phyloP scores from a whole-genome alignment of 495 filamentous ascomycete genomes.

The Thermothielavioides terrestris region DNA sequence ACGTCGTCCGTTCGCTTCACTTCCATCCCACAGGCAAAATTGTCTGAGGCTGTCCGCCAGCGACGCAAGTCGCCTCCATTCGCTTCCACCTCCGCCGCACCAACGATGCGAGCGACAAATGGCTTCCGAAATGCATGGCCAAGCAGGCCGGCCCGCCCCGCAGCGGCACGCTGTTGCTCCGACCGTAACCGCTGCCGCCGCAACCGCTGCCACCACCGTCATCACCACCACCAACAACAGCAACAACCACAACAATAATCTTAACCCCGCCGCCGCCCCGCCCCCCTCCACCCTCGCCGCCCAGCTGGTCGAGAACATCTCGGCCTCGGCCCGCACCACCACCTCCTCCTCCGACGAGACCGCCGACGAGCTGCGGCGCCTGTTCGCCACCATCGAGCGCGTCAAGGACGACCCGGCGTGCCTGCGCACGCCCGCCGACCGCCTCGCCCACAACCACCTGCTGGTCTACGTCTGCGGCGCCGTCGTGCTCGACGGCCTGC shows the following conservation, averaged over 20 bases:
- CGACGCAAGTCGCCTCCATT: neutral
- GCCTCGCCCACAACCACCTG: slow-evolving; percentile 66
- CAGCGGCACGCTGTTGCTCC: neutral
- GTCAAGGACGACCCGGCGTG: slow-evolving; percentile 33
- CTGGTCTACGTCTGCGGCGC: slow-evolving; percentile 76
- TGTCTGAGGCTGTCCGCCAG: too few relatives aligned
- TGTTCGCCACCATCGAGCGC: slow-evolving; percentile 32
- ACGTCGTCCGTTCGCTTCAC: too few relatives aligned
- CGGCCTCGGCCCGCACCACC: slow-evolving; percentile 23
- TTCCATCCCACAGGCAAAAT: too few relatives aligned
- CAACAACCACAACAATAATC: neutral
- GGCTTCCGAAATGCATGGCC: slow-evolving; percentile 16
- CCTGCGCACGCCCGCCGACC: slow-evolving; percentile 48
- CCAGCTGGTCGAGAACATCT: slow-evolving; percentile 52
- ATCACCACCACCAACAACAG: neutral
- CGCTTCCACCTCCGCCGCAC: neutral
- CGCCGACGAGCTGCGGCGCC: slow-evolving; percentile 31
- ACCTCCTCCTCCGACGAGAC: slow-evolving; percentile 28
- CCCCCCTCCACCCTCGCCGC: slow-evolving; percentile 64
- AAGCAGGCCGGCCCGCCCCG: slow-evolving; percentile 5
- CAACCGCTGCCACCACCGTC: neutral
- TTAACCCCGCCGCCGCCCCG: slow-evolving; percentile 16
- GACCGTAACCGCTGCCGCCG: neutral
- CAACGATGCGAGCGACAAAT: slow-evolving; percentile 17
- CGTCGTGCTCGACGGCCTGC: slow-evolving; percentile 62